Evolutionary conservation across 78 protist genomes (phyloP), one percentile per base, ranked within the genome.

Genomic region (Kipferlia bialata): DNA sequence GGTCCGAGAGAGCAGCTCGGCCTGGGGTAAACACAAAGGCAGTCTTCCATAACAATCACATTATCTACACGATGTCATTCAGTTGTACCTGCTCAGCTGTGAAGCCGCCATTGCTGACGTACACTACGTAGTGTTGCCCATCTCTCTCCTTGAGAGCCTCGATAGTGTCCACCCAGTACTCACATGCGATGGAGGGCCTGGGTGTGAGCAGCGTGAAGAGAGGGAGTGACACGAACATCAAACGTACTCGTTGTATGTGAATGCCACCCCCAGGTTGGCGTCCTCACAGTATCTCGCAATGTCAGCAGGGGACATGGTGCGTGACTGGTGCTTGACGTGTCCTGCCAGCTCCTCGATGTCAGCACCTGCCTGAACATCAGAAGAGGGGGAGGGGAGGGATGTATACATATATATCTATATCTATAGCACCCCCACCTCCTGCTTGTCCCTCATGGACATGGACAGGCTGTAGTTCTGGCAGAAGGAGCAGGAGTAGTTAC

Each of bases 281-380:
- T 54, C 7, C 24, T 68, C 34, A 60, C 73, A 68, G 62, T 24
- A 24, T 15, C 51, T 13, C 13, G 13, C 51, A n/a, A n/a, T n/a
- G n/a, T n/a, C n/a, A n/a, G n/a, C n/a, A 16, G 73, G n/a, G 62
- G 60, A 77, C 29, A 82, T 76, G 10, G 80, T 75, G 26, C 83
- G 86, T 24, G n/a, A n/a, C n/a, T n/a, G n/a, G n/a, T n/a, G n/a
- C n/a, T 13, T 13, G n/a, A 44, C n/a, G 51, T 15, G 13, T 13
- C 51, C 51, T 44, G 51, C 13, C 51, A 44, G n/a, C 7, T 44
- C n/a, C 51, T 15, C 51, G 51, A 15, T 44, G 51, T 44, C 51
- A 44, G 13, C 51, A 44, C 51, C n/a, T 15, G 13, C 51, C 51
- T n/a, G n/a, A 44, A 44, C 51, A 44, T 7, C 51, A 44, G 51